phyloP scores from a whole-genome alignment of 1,284 basidiomycete species.

The Irpex sp. region DNA sequence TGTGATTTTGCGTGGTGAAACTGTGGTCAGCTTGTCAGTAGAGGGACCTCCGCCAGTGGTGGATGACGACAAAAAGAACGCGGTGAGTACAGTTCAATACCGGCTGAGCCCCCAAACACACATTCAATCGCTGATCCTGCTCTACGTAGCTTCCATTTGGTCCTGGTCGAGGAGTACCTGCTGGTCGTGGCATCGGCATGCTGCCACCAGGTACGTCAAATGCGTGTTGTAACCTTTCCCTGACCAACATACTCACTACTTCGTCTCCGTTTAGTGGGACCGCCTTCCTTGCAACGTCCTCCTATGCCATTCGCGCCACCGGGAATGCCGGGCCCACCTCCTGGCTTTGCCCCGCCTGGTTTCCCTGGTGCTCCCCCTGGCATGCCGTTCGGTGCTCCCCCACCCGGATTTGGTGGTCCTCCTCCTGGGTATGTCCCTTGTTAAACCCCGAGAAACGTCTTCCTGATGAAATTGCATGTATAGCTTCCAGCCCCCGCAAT shows the following conservation, averaged over 20 bases:
- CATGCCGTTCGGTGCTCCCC: constrained; percentile 54
- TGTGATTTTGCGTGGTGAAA: constrained; percentile 95
- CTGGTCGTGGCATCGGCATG: constrained; percentile 96
- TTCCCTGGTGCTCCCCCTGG: constrained; percentile 53
- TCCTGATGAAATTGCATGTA: constrained; percentile 3
- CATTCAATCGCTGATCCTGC: constrained; percentile 1
- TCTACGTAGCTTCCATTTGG: constrained; percentile 75
- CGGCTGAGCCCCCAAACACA: constrained; percentile 18
- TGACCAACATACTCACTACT: not conserved
- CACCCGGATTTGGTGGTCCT: constrained; percentile 75
- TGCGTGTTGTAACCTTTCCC: too few species aligned
- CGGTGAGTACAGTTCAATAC: constrained; percentile 33
- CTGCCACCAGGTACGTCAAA: constrained; percentile 78
- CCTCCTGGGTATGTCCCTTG: constrained; percentile 73
- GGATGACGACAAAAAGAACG: constrained; percentile 86
- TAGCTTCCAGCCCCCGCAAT: constrained; percentile 55
- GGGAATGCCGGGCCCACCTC: constrained; percentile 74
- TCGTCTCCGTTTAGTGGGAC: constrained; percentile 44
- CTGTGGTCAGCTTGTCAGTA: constrained; percentile 91
- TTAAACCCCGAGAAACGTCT: not conserved
- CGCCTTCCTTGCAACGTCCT: constrained; percentile 72
- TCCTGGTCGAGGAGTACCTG: constrained; percentile 92
- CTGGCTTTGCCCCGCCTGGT: constrained; percentile 81
- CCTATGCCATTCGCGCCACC: constrained; percentile 85
- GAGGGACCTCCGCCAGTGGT: constrained; percentile 94